phyloP scores from a whole-genome alignment of 176 grass and related monocot genomes.

The Eleusine coracana region DNA sequence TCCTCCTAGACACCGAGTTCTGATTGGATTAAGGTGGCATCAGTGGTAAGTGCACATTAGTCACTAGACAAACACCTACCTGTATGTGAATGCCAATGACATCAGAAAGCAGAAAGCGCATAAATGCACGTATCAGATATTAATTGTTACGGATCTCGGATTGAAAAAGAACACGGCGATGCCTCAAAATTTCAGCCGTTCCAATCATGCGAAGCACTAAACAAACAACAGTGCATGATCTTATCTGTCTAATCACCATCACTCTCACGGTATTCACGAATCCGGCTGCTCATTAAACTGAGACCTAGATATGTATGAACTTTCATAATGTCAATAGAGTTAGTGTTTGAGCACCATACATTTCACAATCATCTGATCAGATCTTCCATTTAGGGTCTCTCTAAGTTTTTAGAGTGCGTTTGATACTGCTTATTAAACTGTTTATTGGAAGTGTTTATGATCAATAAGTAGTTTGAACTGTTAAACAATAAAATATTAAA shows the following conservation, averaged over 20 bases:
- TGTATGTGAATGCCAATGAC: slow-evolving; percentile 42
- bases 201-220: slow-evolving; percentile 60
- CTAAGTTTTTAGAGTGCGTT: neutral
- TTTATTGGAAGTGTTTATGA: too few species aligned
- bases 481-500: too few species aligned
- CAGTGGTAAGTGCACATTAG: slow-evolving; percentile 52
- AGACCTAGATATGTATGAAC: slow-evolving; percentile 39
- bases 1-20: neutral
- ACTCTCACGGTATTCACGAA: slow-evolving; percentile 3
- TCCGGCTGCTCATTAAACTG: slow-evolving; percentile 42
- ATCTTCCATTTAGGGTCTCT: slow-evolving; percentile 16
- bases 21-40: slow-evolving; percentile 36
- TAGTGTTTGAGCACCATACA: slow-evolving; percentile 56
- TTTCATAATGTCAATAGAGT: slow-evolving; percentile 27
- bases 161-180: neutral
- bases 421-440: too few species aligned
- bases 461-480: too few species aligned
- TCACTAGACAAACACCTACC: slow-evolving; percentile 36
- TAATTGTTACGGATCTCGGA: slow-evolving; percentile 26
- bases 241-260: slow-evolving; percentile 57
- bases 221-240: slow-evolving; percentile 44
- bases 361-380: slow-evolving; percentile 51
- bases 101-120: slow-evolving; percentile 41
- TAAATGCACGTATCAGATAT: slow-evolving; percentile 3
- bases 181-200: slow-evolving; percentile 32